Evolutionary conservation across 129 eudicot species (phyloP).

Genomic region (Glebionis coronaria): DNA sequence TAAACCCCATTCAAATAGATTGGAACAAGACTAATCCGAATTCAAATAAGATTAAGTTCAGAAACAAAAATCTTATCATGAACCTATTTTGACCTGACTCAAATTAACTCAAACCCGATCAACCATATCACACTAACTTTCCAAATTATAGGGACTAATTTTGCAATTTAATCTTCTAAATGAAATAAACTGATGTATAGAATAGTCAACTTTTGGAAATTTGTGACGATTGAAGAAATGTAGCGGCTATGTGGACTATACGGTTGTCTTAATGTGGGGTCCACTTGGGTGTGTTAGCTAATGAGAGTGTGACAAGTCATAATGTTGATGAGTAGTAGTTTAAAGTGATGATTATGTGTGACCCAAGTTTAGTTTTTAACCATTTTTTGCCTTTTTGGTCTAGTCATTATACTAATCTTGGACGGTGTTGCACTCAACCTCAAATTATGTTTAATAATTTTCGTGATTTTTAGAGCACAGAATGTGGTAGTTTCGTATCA

Average conservation of each 20-base stretch:
- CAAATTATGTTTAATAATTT: too few species aligned
- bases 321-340: slow-evolving; percentile 10
- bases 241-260: slow-evolving; percentile 19
- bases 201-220: slow-evolving; percentile 26
- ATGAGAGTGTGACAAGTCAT: slow-evolving; percentile 7
- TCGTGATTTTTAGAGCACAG: too few species aligned
- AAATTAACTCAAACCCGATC: too few species aligned
- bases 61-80: too few species aligned
- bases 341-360: slow-evolving; percentile 7
- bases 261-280: slow-evolving; percentile 20
- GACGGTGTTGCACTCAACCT: slow-evolving; percentile 5
- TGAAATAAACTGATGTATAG: not conserved
- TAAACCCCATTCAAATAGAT: too few species aligned
- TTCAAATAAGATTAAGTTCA: too few species aligned
- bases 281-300: not conserved
- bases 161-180: too few species aligned
- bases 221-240: slow-evolving; percentile 22
- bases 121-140: too few species aligned
- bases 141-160: too few species aligned
- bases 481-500: too few species aligned
- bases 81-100: too few species aligned
- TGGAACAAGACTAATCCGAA: too few species aligned
- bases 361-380: slow-evolving; percentile 9
- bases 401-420: not conserved
- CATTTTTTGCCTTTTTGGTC: slow-evolving; percentile 2